Percentiles rank a stretch among this genome's conserved stretches.
These are phyloP conservation scores for Phytomonas sp. DNA, from an alignment of 208 protist genomes.

Conservation along the genomic window DNA sequence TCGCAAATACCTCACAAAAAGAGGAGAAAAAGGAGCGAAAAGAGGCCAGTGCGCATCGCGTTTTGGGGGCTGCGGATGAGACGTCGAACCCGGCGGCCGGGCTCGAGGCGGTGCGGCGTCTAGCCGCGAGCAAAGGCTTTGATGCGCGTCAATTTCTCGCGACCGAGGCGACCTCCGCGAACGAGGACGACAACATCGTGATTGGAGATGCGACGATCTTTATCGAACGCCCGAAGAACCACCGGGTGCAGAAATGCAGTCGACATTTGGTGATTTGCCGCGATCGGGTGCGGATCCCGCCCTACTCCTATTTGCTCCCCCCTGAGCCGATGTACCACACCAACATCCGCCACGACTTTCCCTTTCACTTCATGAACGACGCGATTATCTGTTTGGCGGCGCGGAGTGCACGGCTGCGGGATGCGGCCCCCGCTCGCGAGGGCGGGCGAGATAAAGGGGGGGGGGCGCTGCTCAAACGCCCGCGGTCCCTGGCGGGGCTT, in stretches of 20 bases:
- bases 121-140: neutral
- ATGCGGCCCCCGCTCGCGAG: neutral
- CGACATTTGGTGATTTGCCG: conserved; percentile 44
- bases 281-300: conserved; percentile 35
- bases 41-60: neutral
- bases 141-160: neutral
- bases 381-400: conserved; percentile 60
- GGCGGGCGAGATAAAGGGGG: neutral
- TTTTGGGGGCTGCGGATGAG: neutral
- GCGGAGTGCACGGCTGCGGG: conserved; percentile 7
- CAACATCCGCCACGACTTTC: conserved; percentile 38
- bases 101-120: neutral
- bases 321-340: conserved; percentile 73
- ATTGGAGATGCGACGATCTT: conserved; percentile 28
- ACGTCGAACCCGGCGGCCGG: neutral
- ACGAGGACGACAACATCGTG: neutral
- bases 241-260: conserved; percentile 53
- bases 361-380: conserved; percentile 55
- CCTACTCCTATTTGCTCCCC: conserved; percentile 65
- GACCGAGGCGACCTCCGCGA: neutral
- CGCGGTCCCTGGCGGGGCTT: conserved; percentile 26
- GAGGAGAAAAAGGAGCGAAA: neutral
- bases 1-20: neutral
- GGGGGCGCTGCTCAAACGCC: no score
- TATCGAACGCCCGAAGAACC: conserved; percentile 44